Conservation (phyloP, 192 early-diverging fungal species). For the Coemansia javaensis region DNA sequence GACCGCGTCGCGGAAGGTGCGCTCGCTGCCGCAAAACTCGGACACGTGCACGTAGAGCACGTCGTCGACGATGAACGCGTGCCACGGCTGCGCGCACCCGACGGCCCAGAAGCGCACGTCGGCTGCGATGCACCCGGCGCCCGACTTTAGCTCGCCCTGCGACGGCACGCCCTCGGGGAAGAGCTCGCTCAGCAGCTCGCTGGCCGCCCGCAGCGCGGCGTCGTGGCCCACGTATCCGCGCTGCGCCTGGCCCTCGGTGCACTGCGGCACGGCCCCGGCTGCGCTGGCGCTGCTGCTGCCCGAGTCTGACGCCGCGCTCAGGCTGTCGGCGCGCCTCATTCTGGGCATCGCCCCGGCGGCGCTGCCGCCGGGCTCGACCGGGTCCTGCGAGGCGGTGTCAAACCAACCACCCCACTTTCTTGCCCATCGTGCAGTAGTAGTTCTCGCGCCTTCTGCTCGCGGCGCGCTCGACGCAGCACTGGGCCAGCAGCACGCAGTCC, state of each 20-base stretch:
- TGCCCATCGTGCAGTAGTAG: constrained; percentile 51
- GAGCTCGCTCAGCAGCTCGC: constrained; percentile 24
- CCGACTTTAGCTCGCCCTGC: constrained; percentile 37
- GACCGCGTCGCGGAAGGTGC: constrained; percentile 31
- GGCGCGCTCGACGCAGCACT: constrained; percentile 47
- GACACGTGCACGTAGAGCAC: constrained; percentile 27
- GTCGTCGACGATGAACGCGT: constrained; percentile 38
- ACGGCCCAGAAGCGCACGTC: constrained; percentile 13
- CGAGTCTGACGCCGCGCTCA: constrained; percentile 4
- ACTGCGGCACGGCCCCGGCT: not conserved
- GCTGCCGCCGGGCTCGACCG: constrained; percentile 26
- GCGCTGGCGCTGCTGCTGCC: constrained; percentile 3
- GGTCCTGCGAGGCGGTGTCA: constrained; percentile 32
- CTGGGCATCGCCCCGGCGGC: not conserved
- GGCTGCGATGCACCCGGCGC: constrained; percentile 11
- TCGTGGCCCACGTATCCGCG: not conserved
- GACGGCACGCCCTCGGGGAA: constrained; percentile 45
- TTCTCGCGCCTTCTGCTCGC: constrained; percentile 35
- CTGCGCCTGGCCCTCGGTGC: not conserved
- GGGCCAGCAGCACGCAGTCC: constrained; percentile 22
- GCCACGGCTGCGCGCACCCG: constrained; percentile 25
- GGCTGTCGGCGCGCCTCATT: constrained; percentile 2
- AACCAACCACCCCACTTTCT: constrained; percentile 54
- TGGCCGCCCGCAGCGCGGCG: constrained; percentile 21
- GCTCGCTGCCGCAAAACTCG: constrained; percentile 26